Conservation (phyloP, 2,329 filamentous ascomycete species). For the Balansia obtecta region DNA sequence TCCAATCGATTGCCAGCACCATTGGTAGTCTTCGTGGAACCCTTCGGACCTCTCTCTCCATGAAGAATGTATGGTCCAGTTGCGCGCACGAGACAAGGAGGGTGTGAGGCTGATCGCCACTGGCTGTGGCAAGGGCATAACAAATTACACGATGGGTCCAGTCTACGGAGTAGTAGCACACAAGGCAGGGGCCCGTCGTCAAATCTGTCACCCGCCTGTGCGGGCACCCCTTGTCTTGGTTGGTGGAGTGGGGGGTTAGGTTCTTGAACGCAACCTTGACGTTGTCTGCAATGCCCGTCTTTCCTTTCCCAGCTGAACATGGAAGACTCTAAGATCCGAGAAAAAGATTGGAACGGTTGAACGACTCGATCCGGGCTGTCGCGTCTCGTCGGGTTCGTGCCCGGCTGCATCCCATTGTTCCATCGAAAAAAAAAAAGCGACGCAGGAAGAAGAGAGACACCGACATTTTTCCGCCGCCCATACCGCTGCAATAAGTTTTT, state of each 20-base stretch:
- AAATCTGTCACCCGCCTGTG: no score
- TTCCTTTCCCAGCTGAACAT: not conserved
- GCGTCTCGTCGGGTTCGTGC: not conserved
- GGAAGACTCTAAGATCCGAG: not conserved
- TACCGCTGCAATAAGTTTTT: no score
- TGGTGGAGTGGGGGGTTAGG: not conserved
- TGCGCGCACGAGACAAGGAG: slow-evolving; percentile 1
- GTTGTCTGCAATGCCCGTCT: not conserved
- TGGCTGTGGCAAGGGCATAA: not conserved
- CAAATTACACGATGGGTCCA: not conserved
- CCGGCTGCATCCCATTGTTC: no score
- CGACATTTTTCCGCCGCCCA: no score
- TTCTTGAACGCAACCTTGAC: not conserved
- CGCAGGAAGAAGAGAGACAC: no score
- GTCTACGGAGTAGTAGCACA: no score
- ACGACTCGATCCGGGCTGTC: not conserved
- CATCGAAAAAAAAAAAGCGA: not conserved
- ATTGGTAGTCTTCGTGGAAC: no score
- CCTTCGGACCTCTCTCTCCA: no score
- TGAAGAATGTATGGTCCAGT: not conserved
- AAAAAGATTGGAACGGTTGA: not conserved
- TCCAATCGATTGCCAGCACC: no score
- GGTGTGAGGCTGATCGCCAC: slow-evolving; percentile 4
- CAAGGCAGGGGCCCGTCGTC: no score
- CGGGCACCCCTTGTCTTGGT: slow-evolving; percentile 1